Evolutionary conservation across 2,329 filamentous ascomycete genomes (phyloP).

Genomic region (Calonectria crousiana): DNA sequence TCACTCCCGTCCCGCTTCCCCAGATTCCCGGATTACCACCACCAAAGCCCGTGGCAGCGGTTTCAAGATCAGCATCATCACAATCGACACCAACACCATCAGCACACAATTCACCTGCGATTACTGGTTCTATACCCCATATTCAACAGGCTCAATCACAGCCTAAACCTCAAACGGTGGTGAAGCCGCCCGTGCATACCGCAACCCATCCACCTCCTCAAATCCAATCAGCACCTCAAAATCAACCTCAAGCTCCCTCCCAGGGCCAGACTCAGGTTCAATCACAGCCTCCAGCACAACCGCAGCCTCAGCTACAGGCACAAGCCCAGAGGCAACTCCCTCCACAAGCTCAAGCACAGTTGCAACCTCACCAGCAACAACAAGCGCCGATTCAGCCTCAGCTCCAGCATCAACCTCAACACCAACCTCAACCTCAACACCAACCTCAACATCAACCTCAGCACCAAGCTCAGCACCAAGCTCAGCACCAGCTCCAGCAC

Average conservation of each 20-base stretch:
- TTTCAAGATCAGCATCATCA: constrained; percentile 47
- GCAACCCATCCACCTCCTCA: neutral
- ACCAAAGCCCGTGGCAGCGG: constrained; percentile 47
- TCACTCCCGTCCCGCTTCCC: constrained; percentile 54
- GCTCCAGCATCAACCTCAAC: constrained; percentile 24
- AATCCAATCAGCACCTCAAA: neutral
- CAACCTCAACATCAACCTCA: constrained; percentile 28
- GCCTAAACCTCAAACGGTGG: constrained; percentile 19
- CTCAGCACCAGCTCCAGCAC: constrained; percentile 29
- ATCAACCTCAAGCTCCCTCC: neutral
- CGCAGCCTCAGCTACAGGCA: neutral
- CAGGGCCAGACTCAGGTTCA: constrained; percentile 6
- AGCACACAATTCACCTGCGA: constrained; percentile 35
- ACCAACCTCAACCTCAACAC: constrained; percentile 24
- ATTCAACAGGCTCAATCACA: constrained; percentile 5
- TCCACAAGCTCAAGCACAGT: constrained; percentile 19
- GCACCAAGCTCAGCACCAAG: constrained; percentile 18
- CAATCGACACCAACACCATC: constrained; percentile 33
- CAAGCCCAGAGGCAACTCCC: constrained; percentile 30
- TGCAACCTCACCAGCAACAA: constrained; percentile 20
- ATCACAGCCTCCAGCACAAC: constrained; percentile 3
- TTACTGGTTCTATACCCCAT: constrained; percentile 18
- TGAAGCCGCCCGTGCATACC: neutral
- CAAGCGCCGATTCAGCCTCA: constrained; percentile 23
- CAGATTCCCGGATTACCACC: constrained; percentile 48